These are phyloP conservation scores for Ceratocystis lukuohia DNA, from an alignment of 2,329 filamentous ascomycete species.

Conservation along the genomic window DNA sequence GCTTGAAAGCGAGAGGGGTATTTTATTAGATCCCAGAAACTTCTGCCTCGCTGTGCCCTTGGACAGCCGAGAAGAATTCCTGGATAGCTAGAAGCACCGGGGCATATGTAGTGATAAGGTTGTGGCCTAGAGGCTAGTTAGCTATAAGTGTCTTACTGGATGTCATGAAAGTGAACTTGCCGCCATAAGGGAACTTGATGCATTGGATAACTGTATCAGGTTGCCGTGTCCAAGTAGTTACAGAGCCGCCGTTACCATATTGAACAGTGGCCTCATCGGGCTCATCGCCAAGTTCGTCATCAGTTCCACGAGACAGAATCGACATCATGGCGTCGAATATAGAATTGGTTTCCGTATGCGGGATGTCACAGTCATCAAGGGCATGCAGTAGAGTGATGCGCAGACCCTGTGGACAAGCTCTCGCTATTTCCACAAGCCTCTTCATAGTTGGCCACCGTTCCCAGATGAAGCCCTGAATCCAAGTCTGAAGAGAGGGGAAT, in stretches of 20 bases:
- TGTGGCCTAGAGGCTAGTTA: slow-evolving; percentile 43
- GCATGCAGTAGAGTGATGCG: slow-evolving; percentile 67
- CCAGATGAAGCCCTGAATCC: slow-evolving; percentile 48
- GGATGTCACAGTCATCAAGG: slow-evolving; percentile 68
- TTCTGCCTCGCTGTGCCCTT: neutral
- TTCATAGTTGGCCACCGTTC: slow-evolving; percentile 68
- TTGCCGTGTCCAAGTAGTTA: slow-evolving; percentile 33
- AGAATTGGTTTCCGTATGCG: slow-evolving; percentile 53
- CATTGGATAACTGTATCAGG: slow-evolving; percentile 39
- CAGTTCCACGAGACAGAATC: slow-evolving; percentile 29
- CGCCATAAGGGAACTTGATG: slow-evolving; percentile 41
- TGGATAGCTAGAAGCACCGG: slow-evolving; percentile 51
- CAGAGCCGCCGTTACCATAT: slow-evolving; percentile 36
- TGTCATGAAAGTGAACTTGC: slow-evolving; percentile 29
- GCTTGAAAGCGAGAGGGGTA: neutral
- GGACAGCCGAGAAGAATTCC: slow-evolving; percentile 42
- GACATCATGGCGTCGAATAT: slow-evolving; percentile 48
- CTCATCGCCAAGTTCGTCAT: slow-evolving; percentile 27
- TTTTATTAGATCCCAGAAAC: neutral
- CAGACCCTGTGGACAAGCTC: slow-evolving; percentile 39
- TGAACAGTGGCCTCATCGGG: slow-evolving; percentile 35
- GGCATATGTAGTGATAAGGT: slow-evolving; percentile 52
- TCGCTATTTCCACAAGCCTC: slow-evolving; percentile 47
- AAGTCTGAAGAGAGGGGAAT: slow-evolving; percentile 8
- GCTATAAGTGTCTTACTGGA: neutral